These are phyloP conservation scores for Hanseniaspora lindneri DNA, from an alignment of 805 yeast species.

Conservation along the genomic window DNA sequence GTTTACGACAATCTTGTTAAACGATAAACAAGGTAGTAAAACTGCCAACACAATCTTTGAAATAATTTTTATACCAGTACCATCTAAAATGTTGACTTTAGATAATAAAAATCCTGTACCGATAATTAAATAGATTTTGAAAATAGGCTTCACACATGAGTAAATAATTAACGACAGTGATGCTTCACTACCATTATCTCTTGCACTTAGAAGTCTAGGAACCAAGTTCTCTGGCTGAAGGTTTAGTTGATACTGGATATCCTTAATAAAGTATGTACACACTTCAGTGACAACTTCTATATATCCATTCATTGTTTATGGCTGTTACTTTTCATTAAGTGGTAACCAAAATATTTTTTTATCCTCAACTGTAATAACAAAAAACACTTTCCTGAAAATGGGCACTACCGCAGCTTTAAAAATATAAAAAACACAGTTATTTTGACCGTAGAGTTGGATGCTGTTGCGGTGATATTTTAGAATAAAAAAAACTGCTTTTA, in stretches of 20 bases:
- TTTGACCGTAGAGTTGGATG: too few relatives aligned
- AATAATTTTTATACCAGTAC: slow-evolving; percentile 49
- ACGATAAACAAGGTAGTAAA: slow-evolving; percentile 55
- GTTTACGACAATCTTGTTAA: slow-evolving; percentile 50
- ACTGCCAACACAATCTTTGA: slow-evolving; percentile 52
- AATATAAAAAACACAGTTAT: too few relatives aligned
- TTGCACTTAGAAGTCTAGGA: background rate
- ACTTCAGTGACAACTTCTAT: background rate
- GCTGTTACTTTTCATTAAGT: too few relatives aligned
- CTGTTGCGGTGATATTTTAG: too few relatives aligned
- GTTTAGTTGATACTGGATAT: background rate
- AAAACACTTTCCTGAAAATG: too few relatives aligned
- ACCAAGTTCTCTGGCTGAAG: too few relatives aligned
- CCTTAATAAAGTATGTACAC: background rate
- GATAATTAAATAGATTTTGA: slow-evolving; percentile 61
- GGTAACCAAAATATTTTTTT: too few relatives aligned
- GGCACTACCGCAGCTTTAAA: too few relatives aligned
- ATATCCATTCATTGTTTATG: background rate
- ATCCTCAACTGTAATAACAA: too few relatives aligned
- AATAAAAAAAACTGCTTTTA: too few relatives aligned
- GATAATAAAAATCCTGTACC: slow-evolving; percentile 56
- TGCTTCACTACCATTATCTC: slow-evolving; percentile 3
- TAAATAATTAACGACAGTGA: slow-evolving; percentile 21
- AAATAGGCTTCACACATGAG: slow-evolving; percentile 61
- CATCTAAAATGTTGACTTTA: slow-evolving; percentile 44